A percentile compares a stretch with the other conserved stretches of the same genome.
Conservation (phyloP, 768 basidiomycete species). For the Phylloporus sp. region DNA sequence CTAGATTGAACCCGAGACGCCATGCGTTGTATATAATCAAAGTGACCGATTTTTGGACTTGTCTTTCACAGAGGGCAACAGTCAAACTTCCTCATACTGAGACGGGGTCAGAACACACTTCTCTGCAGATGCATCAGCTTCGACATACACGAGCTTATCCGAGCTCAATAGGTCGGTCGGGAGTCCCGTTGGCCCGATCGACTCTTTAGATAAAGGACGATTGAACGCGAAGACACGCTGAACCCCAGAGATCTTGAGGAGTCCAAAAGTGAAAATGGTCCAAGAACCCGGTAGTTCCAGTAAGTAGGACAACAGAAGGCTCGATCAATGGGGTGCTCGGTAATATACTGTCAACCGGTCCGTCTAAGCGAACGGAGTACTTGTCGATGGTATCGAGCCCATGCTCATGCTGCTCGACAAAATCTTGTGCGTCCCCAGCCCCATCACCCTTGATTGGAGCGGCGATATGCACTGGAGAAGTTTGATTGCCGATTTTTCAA, state of each 20-base stretch:
- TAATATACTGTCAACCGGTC: slow-evolving; percentile 9
- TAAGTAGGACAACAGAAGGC: slow-evolving; percentile 20
- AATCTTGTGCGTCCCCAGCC: not conserved
- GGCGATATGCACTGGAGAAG: slow-evolving; percentile 4
- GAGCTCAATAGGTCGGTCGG: slow-evolving; percentile 29
- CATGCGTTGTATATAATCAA: slow-evolving; percentile 43
- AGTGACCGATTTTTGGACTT: slow-evolving; percentile 34
- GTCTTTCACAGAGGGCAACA: not conserved
- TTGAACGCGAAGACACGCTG: slow-evolving; percentile 35
- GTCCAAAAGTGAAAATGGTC: slow-evolving; percentile 31
- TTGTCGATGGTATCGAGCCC: slow-evolving; percentile 35
- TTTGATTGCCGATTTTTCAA: slow-evolving; percentile 36
- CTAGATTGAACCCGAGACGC: slow-evolving; percentile 42
- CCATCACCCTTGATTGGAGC: not conserved
- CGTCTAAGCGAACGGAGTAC: slow-evolving; percentile 27
- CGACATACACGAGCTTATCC: slow-evolving; percentile 34
- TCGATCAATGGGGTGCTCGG: slow-evolving; percentile 4
- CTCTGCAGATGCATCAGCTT: slow-evolving; percentile 32
- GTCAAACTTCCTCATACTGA: slow-evolving; percentile 12
- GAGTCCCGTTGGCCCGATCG: slow-evolving; percentile 32
- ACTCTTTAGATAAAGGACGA: slow-evolving; percentile 13
- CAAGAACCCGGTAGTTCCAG: slow-evolving; percentile 45
- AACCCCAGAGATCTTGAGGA: slow-evolving; percentile 25
- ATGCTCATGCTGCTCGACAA: not conserved
- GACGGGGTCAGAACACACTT: slow-evolving; percentile 28